These are phyloP conservation scores for Exophiala calicioides DNA, from an alignment of 2,329 filamentous ascomycete species.

Conservation along the genomic window DNA sequence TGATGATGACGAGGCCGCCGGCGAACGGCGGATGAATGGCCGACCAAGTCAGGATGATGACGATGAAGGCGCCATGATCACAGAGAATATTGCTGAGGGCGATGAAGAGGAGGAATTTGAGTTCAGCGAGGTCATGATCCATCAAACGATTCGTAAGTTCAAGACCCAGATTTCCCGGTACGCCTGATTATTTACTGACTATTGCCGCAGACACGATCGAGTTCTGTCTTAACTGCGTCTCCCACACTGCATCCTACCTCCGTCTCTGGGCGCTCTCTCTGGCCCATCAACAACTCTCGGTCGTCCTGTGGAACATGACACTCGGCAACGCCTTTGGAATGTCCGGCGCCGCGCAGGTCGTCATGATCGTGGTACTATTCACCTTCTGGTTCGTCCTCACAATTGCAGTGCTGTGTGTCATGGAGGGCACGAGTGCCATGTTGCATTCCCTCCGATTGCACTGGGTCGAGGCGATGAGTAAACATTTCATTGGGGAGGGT, in stretches of 20 bases:
- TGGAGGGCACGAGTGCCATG: slow-evolving; percentile 97
- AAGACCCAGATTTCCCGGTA: no score
- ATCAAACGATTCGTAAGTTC: slow-evolving; percentile 89
- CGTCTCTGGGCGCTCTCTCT: slow-evolving; percentile 97
- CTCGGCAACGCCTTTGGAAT: slow-evolving; percentile 71
- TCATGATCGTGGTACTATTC: slow-evolving; percentile 81
- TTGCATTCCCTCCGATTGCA: slow-evolving; percentile 86
- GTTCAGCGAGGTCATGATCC: slow-evolving; percentile 96
- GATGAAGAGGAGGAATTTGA: slow-evolving; percentile 96
- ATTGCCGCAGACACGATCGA: slow-evolving; percentile 49
- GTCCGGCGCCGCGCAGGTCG: slow-evolving; percentile 67
- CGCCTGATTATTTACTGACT: not conserved
- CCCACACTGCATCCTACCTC: slow-evolving; percentile 96
- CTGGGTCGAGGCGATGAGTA: slow-evolving; percentile 97
- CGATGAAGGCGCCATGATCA: slow-evolving; percentile 84
- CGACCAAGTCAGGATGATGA: slow-evolving; percentile 72
- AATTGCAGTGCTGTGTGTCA: slow-evolving; percentile 78
- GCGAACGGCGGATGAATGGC: slow-evolving; percentile 49
- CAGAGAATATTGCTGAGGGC: slow-evolving; percentile 68
- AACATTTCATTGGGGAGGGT: slow-evolving; percentile 91
- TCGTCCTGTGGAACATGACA: slow-evolving; percentile 97
- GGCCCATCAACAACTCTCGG: slow-evolving; percentile 94
- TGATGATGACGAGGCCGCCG: slow-evolving; percentile 63
- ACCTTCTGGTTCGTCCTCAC: slow-evolving; percentile 87
- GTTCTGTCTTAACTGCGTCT: slow-evolving; percentile 99